These are phyloP conservation scores for Camellia lanceoleosa DNA, from an alignment of 148 eudicot genomes.

Conservation along the genomic window DNA sequence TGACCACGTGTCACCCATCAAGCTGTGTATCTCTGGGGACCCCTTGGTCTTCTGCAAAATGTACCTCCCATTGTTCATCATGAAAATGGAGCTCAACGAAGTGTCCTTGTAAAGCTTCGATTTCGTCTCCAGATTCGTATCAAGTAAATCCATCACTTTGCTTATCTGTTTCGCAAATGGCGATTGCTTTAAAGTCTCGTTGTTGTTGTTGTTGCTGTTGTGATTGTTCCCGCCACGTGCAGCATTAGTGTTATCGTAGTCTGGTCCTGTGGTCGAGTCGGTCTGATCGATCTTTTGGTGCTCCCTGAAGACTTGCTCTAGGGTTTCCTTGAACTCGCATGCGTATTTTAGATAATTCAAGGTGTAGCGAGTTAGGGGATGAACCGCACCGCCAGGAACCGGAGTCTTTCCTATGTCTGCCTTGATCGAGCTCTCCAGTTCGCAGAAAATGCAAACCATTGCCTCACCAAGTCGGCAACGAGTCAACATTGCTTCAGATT, in stretches of 20 bases:
- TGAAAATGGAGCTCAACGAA: slow-evolving; percentile 56
- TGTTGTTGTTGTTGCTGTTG: not conserved
- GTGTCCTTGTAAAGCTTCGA: slow-evolving; percentile 66
- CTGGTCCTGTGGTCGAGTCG: slow-evolving; percentile 24
- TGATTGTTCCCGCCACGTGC: not conserved
- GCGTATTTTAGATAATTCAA: slow-evolving; percentile 73
- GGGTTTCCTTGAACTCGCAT: slow-evolving; percentile 57
- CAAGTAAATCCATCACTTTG: slow-evolving; percentile 62
- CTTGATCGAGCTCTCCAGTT: slow-evolving; percentile 69
- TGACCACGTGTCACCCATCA: slow-evolving; percentile 44
- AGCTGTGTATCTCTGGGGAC: slow-evolving; percentile 21
- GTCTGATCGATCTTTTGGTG: slow-evolving; percentile 45
- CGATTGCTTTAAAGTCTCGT: slow-evolving; percentile 19
- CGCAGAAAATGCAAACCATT: slow-evolving; percentile 52
- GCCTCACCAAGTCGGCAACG: slow-evolving; percentile 59
- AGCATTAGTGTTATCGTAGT: slow-evolving; percentile 12
- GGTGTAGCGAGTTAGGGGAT: slow-evolving; percentile 72
- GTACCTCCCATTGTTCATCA: slow-evolving; percentile 74
- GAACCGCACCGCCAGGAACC: slow-evolving; percentile 81
- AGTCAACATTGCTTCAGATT: slow-evolving; percentile 37
- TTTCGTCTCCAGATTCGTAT: slow-evolving; percentile 53
- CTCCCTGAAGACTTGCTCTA: slow-evolving; percentile 61
- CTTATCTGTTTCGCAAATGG: slow-evolving; percentile 46
- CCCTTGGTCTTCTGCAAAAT: slow-evolving; percentile 45
- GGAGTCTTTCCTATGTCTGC: slow-evolving; percentile 55